phyloP scores from a whole-genome alignment of 495 filamentous ascomycete species.

The Neurospora sp. region DNA sequence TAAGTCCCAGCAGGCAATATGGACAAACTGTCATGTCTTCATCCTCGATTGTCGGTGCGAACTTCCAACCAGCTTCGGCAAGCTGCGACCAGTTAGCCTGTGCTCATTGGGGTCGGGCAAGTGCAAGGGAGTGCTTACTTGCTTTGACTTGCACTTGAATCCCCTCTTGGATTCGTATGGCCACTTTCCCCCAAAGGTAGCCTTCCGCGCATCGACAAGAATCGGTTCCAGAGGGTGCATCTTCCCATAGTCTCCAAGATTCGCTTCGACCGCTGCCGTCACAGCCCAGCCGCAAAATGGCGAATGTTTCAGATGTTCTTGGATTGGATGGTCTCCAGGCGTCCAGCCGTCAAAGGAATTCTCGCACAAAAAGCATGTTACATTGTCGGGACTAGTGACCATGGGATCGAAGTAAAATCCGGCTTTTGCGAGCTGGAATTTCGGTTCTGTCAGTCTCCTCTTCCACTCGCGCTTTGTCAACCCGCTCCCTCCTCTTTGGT shows the following conservation, averaged over 20 bases:
- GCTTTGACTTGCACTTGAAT: constrained; percentile 78
- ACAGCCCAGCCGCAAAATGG: constrained; percentile 82
- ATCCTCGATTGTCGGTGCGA: constrained; percentile 68
- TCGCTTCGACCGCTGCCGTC: constrained; percentile 57
- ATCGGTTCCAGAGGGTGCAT: constrained; percentile 61
- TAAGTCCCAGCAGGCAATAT: constrained; percentile 76
- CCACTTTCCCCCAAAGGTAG: constrained; percentile 73
- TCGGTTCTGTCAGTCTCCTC: constrained; percentile 4
- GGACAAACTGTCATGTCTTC: constrained; percentile 79
- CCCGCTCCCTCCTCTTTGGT: neutral
- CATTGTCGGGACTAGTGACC: constrained; percentile 69
- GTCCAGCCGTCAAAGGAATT: constrained; percentile 85
- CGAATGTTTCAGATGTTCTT: constrained; percentile 77
- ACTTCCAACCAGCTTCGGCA: constrained; percentile 87
- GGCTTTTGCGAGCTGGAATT: constrained; percentile 65
- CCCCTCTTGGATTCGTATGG: constrained; percentile 81
- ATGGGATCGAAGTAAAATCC: constrained; percentile 83
- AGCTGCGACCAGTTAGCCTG: constrained; percentile 47
- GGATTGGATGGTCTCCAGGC: constrained; percentile 62
- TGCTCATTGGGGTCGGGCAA: neutral
- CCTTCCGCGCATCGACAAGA: constrained; percentile 65
- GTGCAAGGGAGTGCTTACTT: constrained; percentile 43
- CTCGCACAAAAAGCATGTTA: constrained; percentile 75
- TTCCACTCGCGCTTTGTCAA: neutral
- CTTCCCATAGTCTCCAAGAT: constrained; percentile 49